A percentile compares a stretch with the other conserved stretches of the same genome.
Conservation (phyloP, 2,329 filamentous ascomycete species). For the Didymella sp. region DNA sequence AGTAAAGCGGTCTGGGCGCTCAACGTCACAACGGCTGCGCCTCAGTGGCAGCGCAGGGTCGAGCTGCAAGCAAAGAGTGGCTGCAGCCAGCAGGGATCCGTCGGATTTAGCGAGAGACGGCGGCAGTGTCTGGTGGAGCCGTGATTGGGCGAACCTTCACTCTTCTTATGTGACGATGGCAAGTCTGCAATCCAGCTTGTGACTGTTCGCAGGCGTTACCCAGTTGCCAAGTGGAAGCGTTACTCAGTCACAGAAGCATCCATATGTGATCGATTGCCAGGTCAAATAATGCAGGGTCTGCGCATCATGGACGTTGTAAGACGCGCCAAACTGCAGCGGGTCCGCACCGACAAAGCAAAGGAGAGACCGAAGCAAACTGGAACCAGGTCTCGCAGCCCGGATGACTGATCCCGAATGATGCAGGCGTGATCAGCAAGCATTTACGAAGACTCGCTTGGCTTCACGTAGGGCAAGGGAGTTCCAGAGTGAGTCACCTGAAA, state of each 20-base stretch:
- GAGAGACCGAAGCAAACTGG: background rate
- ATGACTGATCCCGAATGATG: background rate
- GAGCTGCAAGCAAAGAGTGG: constrained; percentile 3
- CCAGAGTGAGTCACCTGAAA: constrained; percentile 9
- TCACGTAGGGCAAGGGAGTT: constrained; percentile 3
- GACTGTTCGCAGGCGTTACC: constrained; percentile 2
- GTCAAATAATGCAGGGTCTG: background rate
- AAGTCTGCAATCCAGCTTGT: background rate
- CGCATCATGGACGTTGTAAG: constrained; percentile 2
- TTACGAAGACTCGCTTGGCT: constrained; percentile 3
- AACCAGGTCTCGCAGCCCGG: constrained; percentile 10
- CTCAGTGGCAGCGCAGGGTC: constrained; percentile 13
- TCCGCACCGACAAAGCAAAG: background rate
- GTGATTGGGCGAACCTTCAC: constrained; percentile 5
- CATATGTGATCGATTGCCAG: background rate
- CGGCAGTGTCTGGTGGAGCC: constrained; percentile 8
- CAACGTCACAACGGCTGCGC: constrained; percentile 36
- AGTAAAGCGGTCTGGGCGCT: constrained; percentile 32
- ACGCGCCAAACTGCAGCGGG: constrained; percentile 6
- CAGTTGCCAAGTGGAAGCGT: background rate
- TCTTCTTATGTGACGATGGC: constrained; percentile 10
- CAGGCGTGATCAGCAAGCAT: constrained; percentile 6
- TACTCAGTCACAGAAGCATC: constrained; percentile 2
- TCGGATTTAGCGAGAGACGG: background rate
- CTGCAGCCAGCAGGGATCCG: constrained; percentile 2